Percentiles rank a stretch among this genome's conserved stretches.
Conservation (phyloP, 1,139 yeast genomes). For the Nakaseomyces uthaithaninus region DNA sequence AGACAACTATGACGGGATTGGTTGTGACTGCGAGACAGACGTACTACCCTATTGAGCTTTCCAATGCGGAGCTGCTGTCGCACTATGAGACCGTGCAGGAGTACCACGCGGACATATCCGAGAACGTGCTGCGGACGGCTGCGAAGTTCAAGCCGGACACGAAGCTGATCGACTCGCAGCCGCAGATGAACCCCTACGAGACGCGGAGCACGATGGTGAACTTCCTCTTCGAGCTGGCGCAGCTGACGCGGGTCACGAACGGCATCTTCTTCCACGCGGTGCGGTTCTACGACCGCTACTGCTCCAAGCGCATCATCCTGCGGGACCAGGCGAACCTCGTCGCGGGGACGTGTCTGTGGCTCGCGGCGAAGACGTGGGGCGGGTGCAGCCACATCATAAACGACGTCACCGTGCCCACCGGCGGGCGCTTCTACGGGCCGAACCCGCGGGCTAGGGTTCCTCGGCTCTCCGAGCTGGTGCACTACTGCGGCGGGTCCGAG, state of each 20-base stretch:
- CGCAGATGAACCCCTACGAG: constrained; percentile 88
- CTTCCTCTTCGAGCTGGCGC: constrained; percentile 50
- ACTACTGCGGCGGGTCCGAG: constrained; percentile 49
- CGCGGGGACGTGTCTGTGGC: constrained; percentile 90
- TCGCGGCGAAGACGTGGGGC: constrained; percentile 76
- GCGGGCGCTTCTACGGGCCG: constrained; percentile 58
- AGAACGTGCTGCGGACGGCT: constrained; percentile 36
- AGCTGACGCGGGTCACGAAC: constrained; percentile 65
- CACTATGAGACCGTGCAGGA: constrained; percentile 45
- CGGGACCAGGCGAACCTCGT: constrained; percentile 87
- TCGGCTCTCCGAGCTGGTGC: constrained; percentile 52
- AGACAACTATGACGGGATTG: constrained; percentile 24
- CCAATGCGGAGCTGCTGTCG: constrained; percentile 41
- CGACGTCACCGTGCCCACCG: constrained; percentile 42
- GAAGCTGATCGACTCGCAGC: constrained; percentile 76
- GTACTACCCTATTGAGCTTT: constrained; percentile 43
- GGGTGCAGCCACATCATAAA: constrained; percentile 73
- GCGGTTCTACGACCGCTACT: constrained; percentile 69
- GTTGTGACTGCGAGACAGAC: constrained; percentile 35
- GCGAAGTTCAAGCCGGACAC: constrained; percentile 42
- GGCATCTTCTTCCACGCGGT: constrained; percentile 72
- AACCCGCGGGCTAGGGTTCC: constrained; percentile 61
- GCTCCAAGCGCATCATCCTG: constrained; percentile 85
- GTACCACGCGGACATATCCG: constrained; percentile 45
- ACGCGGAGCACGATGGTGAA: constrained; percentile 51